Evolutionary conservation across 1,139 yeast species (phyloP).

Genomic region (Arxiozyma slooffiae): DNA sequence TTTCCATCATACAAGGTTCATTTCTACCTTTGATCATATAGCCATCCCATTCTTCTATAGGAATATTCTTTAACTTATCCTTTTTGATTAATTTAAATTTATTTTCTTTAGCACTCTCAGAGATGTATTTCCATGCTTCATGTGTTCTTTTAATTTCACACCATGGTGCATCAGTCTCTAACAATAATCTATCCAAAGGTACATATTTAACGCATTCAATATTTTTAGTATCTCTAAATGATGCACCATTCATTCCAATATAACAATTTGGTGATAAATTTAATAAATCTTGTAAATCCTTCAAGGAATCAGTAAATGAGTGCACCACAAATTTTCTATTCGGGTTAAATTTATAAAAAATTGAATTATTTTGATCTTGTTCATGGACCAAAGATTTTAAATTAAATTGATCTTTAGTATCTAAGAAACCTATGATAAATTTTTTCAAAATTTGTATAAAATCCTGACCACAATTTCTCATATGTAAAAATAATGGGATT

Average conservation of each 20-base stretch:
- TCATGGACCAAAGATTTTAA: conserved; percentile 9
- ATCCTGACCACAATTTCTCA: conserved; percentile 82
- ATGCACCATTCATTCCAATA: conserved; percentile 87
- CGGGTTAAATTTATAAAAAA: conserved; percentile 21
- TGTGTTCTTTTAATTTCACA: conserved; percentile 85
- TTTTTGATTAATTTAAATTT: conserved; percentile 23
- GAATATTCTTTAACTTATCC: conserved; percentile 19
- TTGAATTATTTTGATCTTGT: conserved; percentile 31
- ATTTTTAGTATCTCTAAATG: conserved; percentile 69
- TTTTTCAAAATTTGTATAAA: conserved; percentile 56
- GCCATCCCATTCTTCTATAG: conserved; percentile 13
- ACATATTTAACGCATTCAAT: conserved; percentile 53
- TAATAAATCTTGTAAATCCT: conserved; percentile 46
- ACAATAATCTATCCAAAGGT: conserved; percentile 60
- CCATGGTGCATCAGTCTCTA: conserved; percentile 98
- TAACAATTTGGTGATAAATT: conserved; percentile 35
- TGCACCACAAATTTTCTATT: conserved; percentile 58
- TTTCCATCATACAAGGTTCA: conserved; percentile 80
- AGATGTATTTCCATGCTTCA: conserved; percentile 52
- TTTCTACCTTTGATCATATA: conserved; percentile 72
- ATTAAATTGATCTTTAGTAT: conserved; percentile 22
- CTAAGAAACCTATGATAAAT: conserved; percentile 36
- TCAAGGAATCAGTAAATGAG: conserved; percentile 80
- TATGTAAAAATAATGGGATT: conserved; percentile 77
- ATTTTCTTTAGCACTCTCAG: conserved; percentile 19